Percentiles rank a stretch among this genome's conserved stretches.
Conservation (phyloP, 495 filamentous ascomycete genomes). For the Massariosphaeria phaeospora region DNA sequence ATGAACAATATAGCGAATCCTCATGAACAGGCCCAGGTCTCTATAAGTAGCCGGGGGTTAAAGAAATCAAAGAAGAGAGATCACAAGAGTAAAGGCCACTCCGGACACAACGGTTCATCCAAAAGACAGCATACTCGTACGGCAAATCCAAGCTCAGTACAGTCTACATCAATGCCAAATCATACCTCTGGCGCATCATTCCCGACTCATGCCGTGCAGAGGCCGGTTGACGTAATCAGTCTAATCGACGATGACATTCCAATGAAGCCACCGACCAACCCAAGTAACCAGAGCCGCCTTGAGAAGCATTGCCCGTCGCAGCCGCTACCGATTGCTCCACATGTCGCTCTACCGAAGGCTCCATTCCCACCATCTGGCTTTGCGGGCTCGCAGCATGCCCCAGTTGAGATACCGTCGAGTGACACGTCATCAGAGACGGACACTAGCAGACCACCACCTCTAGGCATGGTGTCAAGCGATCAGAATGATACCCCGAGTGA, state of each 20-base stretch:
- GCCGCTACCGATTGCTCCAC: neutral
- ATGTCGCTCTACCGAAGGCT: too few relatives aligned
- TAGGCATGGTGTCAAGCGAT: neutral
- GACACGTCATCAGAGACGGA: too few relatives aligned
- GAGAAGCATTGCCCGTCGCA: neutral
- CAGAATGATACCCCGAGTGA: too few relatives aligned
- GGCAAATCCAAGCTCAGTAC: neutral
- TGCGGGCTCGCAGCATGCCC: neutral
- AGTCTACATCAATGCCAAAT: neutral
- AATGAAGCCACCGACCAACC: neutral
- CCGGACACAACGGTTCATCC: too few relatives aligned
- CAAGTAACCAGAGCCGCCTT: neutral
- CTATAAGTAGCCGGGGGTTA: too few relatives aligned
- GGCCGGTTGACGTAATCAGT: neutral
- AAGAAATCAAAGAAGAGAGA: too few relatives aligned
- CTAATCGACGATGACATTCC: constrained; percentile 4
- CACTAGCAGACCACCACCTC: too few relatives aligned
- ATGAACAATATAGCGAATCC: too few relatives aligned
- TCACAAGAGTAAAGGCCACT: too few relatives aligned
- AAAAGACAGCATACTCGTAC: neutral
- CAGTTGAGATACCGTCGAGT: constrained; percentile 4
- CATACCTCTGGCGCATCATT: too few relatives aligned
- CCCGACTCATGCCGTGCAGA: neutral
- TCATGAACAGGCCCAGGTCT: too few relatives aligned
- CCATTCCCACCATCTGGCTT: too few relatives aligned